Percentiles rank a stretch among this genome's conserved stretches.
Conservation (phyloP, 805 yeast species). For the Candida corydali region DNA sequence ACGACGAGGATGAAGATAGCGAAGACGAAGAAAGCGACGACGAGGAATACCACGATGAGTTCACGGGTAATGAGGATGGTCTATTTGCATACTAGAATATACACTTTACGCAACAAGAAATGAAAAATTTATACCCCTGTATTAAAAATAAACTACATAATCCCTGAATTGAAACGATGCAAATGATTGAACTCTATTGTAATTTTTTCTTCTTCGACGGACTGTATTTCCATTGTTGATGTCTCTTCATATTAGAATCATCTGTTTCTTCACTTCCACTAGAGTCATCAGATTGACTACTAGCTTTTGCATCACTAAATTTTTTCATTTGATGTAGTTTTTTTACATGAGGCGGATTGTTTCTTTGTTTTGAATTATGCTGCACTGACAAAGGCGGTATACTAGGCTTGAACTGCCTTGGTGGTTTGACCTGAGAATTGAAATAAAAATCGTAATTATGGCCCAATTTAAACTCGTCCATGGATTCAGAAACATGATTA, state of each 20-base stretch:
- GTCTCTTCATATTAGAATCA: neutral
- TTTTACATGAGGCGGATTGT: slow-evolving; percentile 1
- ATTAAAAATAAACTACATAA: too few relatives aligned
- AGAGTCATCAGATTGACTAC: slow-evolving; percentile 3
- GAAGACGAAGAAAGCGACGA: slow-evolving; percentile 49
- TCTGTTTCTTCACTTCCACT: slow-evolving; percentile 5
- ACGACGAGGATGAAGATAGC: slow-evolving; percentile 46
- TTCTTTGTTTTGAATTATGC: slow-evolving; percentile 21
- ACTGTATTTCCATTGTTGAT: slow-evolving; percentile 3
- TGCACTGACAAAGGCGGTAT: slow-evolving; percentile 37
- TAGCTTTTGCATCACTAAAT: neutral
- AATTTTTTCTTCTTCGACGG: slow-evolving; percentile 9
- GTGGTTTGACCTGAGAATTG: slow-evolving; percentile 20
- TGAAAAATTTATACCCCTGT: too few relatives aligned
- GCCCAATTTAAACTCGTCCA: slow-evolving; percentile 2
- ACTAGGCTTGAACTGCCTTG: slow-evolving; percentile 29
- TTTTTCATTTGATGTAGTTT: slow-evolving; percentile 1
- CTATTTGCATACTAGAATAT: slow-evolving; percentile 35
- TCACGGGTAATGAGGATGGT: slow-evolving; percentile 58
- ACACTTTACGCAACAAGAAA: too few relatives aligned
- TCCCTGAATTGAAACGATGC: too few relatives aligned
- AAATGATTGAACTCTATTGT: too few relatives aligned
- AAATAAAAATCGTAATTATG: slow-evolving; percentile 29
- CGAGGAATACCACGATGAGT: slow-evolving; percentile 34
- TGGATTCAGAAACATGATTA: too few relatives aligned